Conservation (phyloP, 305 asterid species). For the Solanum hybrid region DNA sequence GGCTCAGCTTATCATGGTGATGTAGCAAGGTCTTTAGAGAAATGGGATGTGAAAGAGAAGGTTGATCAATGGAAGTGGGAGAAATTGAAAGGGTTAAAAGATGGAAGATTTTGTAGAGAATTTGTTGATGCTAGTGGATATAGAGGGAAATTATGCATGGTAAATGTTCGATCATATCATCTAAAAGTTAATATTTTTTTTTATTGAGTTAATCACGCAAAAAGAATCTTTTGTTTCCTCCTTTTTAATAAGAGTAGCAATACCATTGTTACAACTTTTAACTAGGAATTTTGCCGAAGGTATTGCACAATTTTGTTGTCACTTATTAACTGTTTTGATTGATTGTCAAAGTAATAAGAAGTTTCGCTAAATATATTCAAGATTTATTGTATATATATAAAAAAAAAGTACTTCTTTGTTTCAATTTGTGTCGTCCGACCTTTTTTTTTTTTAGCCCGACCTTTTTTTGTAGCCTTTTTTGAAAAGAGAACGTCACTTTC, state of each 20-base stretch:
- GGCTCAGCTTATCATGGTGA: constrained; percentile 35
- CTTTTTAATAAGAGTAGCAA: neutral
- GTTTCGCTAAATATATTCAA: neutral
- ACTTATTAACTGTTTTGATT: neutral
- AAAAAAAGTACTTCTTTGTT: neutral
- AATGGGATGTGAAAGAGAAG: constrained; percentile 42
- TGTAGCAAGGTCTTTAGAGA: constrained; percentile 57
- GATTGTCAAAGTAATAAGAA: neutral
- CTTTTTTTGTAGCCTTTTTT: no score
- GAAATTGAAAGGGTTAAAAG: constrained; percentile 26
- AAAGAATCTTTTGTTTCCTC: neutral
- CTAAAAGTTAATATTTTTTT: rapidly evolving
- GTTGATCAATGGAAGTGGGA: constrained; percentile 47
- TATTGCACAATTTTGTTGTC: neutral
- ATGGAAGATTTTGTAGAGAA: constrained; percentile 65
- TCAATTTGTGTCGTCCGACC: no score
- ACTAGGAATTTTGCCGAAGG: neutral
- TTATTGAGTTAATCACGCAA: neutral
- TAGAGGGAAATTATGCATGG: constrained; percentile 63
- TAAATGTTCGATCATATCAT: neutral
- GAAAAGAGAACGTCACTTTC: neutral
- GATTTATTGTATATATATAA: neutral
- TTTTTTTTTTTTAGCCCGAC: no score
- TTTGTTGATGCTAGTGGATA: constrained; percentile 50
- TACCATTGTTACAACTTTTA: neutral